A percentile compares a stretch with the other conserved stretches of the same genome.
Evolutionary conservation across 345 rosid genomes (phyloP).

Genomic region (Salix purpurea): DNA sequence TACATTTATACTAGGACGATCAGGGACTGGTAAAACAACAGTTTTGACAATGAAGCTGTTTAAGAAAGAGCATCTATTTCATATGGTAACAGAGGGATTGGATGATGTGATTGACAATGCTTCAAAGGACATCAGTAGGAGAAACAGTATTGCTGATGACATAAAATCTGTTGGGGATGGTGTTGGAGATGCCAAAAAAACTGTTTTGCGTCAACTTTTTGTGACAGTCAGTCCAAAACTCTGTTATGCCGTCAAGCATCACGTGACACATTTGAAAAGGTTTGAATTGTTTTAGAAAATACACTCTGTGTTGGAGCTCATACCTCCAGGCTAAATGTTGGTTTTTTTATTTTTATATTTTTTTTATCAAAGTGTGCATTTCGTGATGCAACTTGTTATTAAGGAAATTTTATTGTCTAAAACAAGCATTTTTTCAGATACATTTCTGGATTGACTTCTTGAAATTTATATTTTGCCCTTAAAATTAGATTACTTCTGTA

Average conservation of each 20-base stretch:
- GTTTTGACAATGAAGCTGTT: constrained; percentile 45
- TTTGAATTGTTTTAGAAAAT: background rate
- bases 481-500: background rate
- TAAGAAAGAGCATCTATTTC: constrained; percentile 31
- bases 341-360: background rate
- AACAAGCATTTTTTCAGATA: background rate
- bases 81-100: constrained; percentile 23
- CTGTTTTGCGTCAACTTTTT: constrained; percentile 42
- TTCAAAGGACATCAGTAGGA: background rate
- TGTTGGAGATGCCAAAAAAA: constrained; percentile 6
- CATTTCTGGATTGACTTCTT: background rate
- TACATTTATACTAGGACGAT: constrained; percentile 47
- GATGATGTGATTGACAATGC: background rate
- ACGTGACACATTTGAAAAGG: constrained; percentile 45
- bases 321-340: background rate
- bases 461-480: background rate
- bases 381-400: background rate
- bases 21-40: constrained; percentile 64
- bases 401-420: background rate
- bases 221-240: constrained; percentile 50
- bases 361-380: background rate
- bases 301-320: background rate
- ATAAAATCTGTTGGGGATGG: background rate
- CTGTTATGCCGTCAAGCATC: constrained; percentile 44
- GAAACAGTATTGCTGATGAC: background rate